These are phyloP conservation scores for Aspergillus candidus DNA, from an alignment of 2,329 filamentous ascomycete genomes.

Conservation along the genomic window DNA sequence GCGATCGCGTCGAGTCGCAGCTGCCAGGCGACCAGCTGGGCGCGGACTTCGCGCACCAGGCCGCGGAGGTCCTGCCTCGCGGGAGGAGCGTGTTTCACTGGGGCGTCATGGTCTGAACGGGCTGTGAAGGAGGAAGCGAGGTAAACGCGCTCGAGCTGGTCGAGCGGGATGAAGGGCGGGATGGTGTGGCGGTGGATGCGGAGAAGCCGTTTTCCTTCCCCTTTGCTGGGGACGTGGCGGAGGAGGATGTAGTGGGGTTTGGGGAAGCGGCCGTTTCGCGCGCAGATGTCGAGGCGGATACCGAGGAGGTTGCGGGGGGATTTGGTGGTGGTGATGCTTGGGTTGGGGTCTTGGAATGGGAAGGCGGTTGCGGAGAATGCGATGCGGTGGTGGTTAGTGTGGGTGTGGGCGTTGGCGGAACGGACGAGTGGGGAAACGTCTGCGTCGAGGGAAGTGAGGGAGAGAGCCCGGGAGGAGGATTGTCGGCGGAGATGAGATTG, in stretches of 20 bases:
- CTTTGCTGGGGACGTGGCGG: slow-evolving; percentile 19
- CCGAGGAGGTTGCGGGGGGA: slow-evolving; percentile 32
- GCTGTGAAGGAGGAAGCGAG: slow-evolving; percentile 18
- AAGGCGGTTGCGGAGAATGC: slow-evolving; percentile 42
- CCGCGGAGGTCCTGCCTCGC: slow-evolving; percentile 32
- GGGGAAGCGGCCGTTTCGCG: slow-evolving; percentile 33
- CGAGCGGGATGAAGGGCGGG: slow-evolving; percentile 39
- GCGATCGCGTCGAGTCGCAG: slow-evolving; percentile 33
- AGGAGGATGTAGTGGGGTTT: slow-evolving; percentile 42
- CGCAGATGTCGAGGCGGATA: slow-evolving; percentile 38
- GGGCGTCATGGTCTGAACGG: no score
- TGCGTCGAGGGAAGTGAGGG: slow-evolving; percentile 10
- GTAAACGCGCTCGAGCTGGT: slow-evolving; percentile 33
- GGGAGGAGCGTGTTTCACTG: background rate
- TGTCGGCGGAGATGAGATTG: slow-evolving; percentile 22
- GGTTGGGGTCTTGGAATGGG: slow-evolving; percentile 41
- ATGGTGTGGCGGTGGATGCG: slow-evolving; percentile 41
- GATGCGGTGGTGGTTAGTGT: slow-evolving; percentile 39
- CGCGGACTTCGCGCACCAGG: slow-evolving; percentile 35
- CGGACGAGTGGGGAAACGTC: slow-evolving; percentile 30
- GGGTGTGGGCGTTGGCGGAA: slow-evolving; percentile 26
- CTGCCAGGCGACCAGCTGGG: slow-evolving; percentile 40
- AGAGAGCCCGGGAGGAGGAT: background rate
- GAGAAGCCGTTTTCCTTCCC: slow-evolving; percentile 18
- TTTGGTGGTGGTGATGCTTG: slow-evolving; percentile 21